These are phyloP conservation scores for Corymbia maculata DNA, from an alignment of 345 rosid genomes.

Conservation along the genomic window DNA sequence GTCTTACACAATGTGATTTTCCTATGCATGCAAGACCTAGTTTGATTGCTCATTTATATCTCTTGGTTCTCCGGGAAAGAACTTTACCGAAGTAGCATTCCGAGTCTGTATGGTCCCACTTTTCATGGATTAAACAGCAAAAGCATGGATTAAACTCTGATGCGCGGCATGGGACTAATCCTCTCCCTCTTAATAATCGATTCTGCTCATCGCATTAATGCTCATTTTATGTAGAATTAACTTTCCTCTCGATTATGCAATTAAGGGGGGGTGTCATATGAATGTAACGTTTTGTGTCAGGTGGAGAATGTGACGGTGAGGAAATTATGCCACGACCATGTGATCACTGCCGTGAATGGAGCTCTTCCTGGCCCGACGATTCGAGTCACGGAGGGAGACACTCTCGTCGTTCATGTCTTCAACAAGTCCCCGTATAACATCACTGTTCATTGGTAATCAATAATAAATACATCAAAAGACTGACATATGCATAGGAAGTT, in stretches of 20 bases:
- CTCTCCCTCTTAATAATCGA: neutral
- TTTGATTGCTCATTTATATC: neutral
- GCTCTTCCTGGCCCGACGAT: conserved; percentile 72
- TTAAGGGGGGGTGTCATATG: neutral
- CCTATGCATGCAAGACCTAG: neutral
- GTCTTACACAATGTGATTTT: neutral
- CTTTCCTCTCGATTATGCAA: neutral
- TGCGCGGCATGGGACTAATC: neutral
- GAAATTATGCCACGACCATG: conserved; percentile 47
- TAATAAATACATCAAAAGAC: neutral
- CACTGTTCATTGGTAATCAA: conserved; percentile 72
- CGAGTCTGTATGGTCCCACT: neutral
- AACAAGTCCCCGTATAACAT: conserved; percentile 81
- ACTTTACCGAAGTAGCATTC: neutral
- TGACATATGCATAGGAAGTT: neutral
- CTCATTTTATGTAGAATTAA: neutral
- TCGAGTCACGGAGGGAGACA: conserved; percentile 61
- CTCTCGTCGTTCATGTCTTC: conserved; percentile 59
- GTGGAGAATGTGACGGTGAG: conserved; percentile 50
- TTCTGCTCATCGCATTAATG: neutral
- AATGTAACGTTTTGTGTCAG: conserved; percentile 14
- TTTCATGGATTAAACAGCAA: neutral
- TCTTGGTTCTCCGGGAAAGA: neutral
- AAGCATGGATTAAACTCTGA: neutral
- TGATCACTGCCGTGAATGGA: conserved; percentile 66